Conservation (phyloP, 2,329 filamentous ascomycete species). For the Fusarium metavorans region DNA sequence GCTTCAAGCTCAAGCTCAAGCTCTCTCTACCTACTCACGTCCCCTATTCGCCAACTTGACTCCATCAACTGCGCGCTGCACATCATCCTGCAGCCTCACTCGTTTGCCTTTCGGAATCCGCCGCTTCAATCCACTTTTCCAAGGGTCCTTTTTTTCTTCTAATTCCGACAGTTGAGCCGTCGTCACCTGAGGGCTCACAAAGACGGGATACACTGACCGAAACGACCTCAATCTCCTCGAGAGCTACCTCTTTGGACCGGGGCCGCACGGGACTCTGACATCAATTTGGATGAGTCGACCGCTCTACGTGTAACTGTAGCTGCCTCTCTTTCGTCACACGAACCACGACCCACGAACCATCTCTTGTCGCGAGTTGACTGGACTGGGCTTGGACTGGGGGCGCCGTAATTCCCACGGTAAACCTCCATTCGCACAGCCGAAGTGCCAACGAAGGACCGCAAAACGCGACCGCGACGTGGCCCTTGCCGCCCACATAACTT, state of each 20-base stretch:
- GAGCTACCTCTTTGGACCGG: not conserved
- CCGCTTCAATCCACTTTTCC: constrained; percentile 11
- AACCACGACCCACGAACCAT: constrained; percentile 14
- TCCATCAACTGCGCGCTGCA: constrained; percentile 4
- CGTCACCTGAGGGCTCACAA: constrained; percentile 7
- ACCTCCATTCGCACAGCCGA: constrained; percentile 20
- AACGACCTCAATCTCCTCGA: constrained; percentile 16
- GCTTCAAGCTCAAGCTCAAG: constrained; percentile 4
- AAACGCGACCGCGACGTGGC: constrained; percentile 44
- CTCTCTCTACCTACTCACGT: constrained; percentile 13
- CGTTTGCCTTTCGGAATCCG: not conserved
- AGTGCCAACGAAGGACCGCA: constrained; percentile 9
- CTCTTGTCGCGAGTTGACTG: not conserved
- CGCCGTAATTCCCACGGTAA: constrained; percentile 28
- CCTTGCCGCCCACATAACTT: constrained; percentile 31
- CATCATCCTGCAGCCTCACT: constrained; percentile 11
- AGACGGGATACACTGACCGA: not conserved
- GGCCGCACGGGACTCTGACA: constrained; percentile 21
- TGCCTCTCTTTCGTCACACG: constrained; percentile 3
- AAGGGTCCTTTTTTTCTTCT: constrained; percentile 13
- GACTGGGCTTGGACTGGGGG: constrained; percentile 1
- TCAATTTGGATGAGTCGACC: constrained; percentile 15
- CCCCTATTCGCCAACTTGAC: constrained; percentile 1
- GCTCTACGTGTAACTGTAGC: constrained; percentile 20
- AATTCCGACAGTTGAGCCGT: constrained; percentile 23